phyloP scores from a whole-genome alignment of 1,284 basidiomycete species.

The Trichosporon sp. region DNA sequence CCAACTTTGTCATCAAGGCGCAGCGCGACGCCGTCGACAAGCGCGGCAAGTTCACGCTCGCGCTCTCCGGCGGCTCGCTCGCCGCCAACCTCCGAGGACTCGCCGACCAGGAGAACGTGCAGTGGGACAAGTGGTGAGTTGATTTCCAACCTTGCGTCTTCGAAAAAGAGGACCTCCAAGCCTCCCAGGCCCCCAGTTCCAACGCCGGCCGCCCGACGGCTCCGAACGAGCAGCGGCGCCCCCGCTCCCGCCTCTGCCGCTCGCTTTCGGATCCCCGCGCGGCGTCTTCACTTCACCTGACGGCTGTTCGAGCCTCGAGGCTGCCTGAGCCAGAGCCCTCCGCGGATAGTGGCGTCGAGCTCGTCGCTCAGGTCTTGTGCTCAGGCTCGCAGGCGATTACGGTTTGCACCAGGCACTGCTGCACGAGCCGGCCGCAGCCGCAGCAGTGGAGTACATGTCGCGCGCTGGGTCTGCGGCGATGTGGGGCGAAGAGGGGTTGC shows the following conservation, averaged over 20 bases:
- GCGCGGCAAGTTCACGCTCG: constrained; percentile 87
- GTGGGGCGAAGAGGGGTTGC: not conserved
- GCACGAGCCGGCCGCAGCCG: not conserved
- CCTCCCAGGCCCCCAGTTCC: not conserved
- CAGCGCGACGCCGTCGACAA: constrained; percentile 90
- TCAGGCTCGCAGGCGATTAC: not conserved
- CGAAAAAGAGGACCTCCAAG: not conserved
- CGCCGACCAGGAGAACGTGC: constrained; percentile 66
- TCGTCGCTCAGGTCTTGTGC: not conserved
- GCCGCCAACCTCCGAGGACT: constrained; percentile 79
- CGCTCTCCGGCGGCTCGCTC: constrained; percentile 88
- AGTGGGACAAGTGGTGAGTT: constrained; percentile 63
- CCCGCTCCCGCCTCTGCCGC: not conserved
- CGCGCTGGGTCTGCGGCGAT: not conserved
- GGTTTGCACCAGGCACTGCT: not conserved
- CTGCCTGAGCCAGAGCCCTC: not conserved
- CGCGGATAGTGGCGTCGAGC: too few relatives aligned
- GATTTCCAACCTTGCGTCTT: not conserved
- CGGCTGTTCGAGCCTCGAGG: too few relatives aligned
- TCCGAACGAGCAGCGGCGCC: not conserved
- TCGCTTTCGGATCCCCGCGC: not conserved
- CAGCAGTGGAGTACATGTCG: not conserved
- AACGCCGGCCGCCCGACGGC: not conserved
- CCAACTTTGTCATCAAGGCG: constrained; percentile 79
- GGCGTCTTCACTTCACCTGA: not conserved